phyloP scores from a whole-genome alignment of 768 basidiomycete species.

The Russula emetica region DNA sequence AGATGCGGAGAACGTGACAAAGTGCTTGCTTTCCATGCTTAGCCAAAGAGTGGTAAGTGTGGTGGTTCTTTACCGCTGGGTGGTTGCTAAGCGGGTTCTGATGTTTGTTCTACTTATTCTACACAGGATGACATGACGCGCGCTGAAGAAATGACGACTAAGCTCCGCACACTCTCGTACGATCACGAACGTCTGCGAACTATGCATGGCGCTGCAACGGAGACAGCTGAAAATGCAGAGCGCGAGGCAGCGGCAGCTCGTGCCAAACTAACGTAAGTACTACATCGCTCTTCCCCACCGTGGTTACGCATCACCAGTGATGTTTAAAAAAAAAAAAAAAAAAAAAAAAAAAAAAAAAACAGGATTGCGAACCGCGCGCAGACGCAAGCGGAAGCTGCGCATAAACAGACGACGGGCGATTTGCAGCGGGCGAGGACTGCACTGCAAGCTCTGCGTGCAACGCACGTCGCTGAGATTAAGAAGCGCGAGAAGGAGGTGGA shows the following conservation, averaged over 20 bases:
- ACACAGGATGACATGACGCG: slow-evolving; percentile 66
- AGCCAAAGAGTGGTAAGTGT: slow-evolving; percentile 68
- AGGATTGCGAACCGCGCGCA: slow-evolving; percentile 51
- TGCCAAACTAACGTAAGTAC: slow-evolving; percentile 64
- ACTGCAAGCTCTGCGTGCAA: slow-evolving; percentile 63
- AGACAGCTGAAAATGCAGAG: slow-evolving; percentile 67
- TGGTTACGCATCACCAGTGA: background rate
- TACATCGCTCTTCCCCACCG: background rate
- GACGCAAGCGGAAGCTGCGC: slow-evolving; percentile 55
- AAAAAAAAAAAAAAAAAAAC: too few species aligned
- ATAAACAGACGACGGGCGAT: slow-evolving; percentile 66
- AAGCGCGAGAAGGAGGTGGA: slow-evolving; percentile 80
- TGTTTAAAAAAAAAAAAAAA: too few species aligned
- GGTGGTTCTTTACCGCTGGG: too few species aligned
- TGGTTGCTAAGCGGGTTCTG: background rate
- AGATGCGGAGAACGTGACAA: slow-evolving; percentile 56
- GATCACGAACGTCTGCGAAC: slow-evolving; percentile 72
- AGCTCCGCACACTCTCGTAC: slow-evolving; percentile 71
- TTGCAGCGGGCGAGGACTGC: slow-evolving; percentile 68
- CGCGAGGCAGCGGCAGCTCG: slow-evolving; percentile 73
- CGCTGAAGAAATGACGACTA: slow-evolving; percentile 72
- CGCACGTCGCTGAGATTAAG: slow-evolving; percentile 68
- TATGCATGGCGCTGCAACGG: slow-evolving; percentile 56
- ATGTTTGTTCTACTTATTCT: too few species aligned
- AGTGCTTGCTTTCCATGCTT: slow-evolving; percentile 73